Evolutionary conservation across 2,329 filamentous ascomycete species (phyloP).

Genomic region (Nemania abortiva): DNA sequence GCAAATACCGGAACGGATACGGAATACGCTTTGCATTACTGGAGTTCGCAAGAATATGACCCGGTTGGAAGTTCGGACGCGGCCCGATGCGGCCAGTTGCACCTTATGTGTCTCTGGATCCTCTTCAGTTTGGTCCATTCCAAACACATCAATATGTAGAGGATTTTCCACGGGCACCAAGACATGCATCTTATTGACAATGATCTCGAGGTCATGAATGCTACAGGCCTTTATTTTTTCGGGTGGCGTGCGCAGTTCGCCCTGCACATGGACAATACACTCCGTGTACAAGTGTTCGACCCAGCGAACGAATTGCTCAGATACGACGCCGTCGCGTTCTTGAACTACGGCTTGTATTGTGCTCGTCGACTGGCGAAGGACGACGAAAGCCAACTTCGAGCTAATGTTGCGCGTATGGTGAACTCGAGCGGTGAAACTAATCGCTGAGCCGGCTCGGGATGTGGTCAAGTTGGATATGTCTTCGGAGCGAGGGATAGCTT

Average conservation of each 20-base stretch:
- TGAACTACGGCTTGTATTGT: conserved; percentile 86
- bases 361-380: conserved; percentile 85
- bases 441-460: conserved; percentile 66
- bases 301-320: conserved; percentile 85
- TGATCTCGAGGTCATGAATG: conserved; percentile 80
- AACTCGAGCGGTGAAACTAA: conserved; percentile 77
- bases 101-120: conserved; percentile 53
- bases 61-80: conserved; percentile 81
- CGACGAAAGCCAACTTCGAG: conserved; percentile 83
- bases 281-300: conserved; percentile 85
- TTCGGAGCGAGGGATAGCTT: conserved; percentile 58
- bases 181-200: conserved; percentile 68
- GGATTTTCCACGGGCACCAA: conserved; percentile 62
- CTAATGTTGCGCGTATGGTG: conserved; percentile 86
- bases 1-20: conserved; percentile 83
- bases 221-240: conserved; percentile 81
- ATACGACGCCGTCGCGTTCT: conserved; percentile 67
- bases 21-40: conserved; percentile 87
- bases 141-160: conserved; percentile 65
- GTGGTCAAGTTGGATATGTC: conserved; percentile 51
- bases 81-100: conserved; percentile 72
- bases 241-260: conserved; percentile 77
- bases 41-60: conserved; percentile 89
- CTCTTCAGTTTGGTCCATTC: conserved; percentile 55
- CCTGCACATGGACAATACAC: conserved; percentile 81